Percentiles rank a stretch among this genome's conserved stretches.
Evolutionary conservation across 805 yeast species (phyloP).

Genomic region (Metschnikowia similis): DNA sequence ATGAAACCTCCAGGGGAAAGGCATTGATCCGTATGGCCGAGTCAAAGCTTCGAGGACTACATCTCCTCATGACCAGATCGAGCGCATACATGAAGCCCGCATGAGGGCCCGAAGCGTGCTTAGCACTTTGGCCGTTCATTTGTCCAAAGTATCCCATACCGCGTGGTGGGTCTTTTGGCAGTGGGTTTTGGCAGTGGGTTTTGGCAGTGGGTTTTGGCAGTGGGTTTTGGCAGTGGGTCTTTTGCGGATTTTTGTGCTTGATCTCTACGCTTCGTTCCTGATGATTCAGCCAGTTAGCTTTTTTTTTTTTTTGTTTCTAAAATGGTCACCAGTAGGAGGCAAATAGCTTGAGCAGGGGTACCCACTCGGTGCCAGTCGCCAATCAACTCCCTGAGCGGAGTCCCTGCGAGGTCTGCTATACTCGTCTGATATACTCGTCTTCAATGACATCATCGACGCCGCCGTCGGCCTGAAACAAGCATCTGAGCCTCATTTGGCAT

Average conservation of each 20-base stretch:
- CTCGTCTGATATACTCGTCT: neutral
- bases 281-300: neutral
- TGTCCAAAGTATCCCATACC: too few species aligned
- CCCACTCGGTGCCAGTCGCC: neutral
- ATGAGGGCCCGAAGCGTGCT: neutral
- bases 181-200: too few species aligned
- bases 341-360: neutral
- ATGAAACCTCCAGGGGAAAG: neutral
- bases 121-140: neutral
- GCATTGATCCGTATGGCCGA: neutral
- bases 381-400: neutral
- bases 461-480: neutral
- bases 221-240: too few species aligned
- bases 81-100: neutral
- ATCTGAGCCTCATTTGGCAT: neutral
- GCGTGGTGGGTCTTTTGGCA: too few species aligned
- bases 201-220: too few species aligned
- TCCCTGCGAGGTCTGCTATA: too few species aligned
- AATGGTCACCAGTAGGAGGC: neutral
- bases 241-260: too few species aligned
- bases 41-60: neutral
- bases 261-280: neutral
- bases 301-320: neutral
- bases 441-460: neutral
- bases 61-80: slow-evolving; percentile 1